These are phyloP conservation scores for Fusarium tuaranense DNA, from an alignment of 2,329 filamentous ascomycete genomes.

Conservation along the genomic window DNA sequence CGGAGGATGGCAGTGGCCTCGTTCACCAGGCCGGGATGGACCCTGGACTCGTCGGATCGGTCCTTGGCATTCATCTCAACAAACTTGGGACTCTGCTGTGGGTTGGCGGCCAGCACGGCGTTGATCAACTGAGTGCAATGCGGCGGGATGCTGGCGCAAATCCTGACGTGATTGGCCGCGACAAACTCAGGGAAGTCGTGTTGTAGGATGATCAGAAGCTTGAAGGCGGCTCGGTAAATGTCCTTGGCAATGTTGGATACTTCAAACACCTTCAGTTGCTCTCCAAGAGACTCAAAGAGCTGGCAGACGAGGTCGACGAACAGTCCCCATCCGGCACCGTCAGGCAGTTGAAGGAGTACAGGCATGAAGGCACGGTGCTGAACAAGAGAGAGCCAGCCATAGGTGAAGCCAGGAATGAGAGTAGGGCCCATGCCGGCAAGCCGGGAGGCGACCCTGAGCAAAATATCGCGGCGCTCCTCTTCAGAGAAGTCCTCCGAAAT, in stretches of 20 bases:
- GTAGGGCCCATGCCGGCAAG: slow-evolving; percentile 81
- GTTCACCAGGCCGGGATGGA: slow-evolving; percentile 73
- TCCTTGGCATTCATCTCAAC: slow-evolving; percentile 79
- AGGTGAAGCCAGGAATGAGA: slow-evolving; percentile 84
- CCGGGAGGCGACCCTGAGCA: slow-evolving; percentile 77
- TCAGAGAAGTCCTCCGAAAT: slow-evolving; percentile 69
- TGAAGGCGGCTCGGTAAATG: slow-evolving; percentile 85
- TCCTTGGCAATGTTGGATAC: slow-evolving; percentile 79
- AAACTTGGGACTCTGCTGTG: slow-evolving; percentile 76
- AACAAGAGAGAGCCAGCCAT: slow-evolving; percentile 85
- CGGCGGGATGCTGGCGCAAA: slow-evolving; percentile 84
- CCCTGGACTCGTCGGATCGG: slow-evolving; percentile 78
- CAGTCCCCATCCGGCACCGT: slow-evolving; percentile 78
- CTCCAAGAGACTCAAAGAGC: slow-evolving; percentile 79
- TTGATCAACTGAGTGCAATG: slow-evolving; percentile 92
- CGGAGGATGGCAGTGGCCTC: slow-evolving; percentile 69
- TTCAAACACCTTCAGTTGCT: slow-evolving; percentile 80
- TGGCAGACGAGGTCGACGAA: slow-evolving; percentile 81
- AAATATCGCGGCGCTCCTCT: slow-evolving; percentile 74
- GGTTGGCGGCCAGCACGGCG: slow-evolving; percentile 85
- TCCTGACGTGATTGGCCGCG: slow-evolving; percentile 84
- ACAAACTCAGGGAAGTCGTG: slow-evolving; percentile 97
- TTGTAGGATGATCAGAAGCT: slow-evolving; percentile 85
- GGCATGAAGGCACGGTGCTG: slow-evolving; percentile 89
- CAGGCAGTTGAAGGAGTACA: slow-evolving; percentile 75